phyloP scores from a whole-genome alignment of 805 yeast genomes.

The Yarrowia sp. region DNA sequence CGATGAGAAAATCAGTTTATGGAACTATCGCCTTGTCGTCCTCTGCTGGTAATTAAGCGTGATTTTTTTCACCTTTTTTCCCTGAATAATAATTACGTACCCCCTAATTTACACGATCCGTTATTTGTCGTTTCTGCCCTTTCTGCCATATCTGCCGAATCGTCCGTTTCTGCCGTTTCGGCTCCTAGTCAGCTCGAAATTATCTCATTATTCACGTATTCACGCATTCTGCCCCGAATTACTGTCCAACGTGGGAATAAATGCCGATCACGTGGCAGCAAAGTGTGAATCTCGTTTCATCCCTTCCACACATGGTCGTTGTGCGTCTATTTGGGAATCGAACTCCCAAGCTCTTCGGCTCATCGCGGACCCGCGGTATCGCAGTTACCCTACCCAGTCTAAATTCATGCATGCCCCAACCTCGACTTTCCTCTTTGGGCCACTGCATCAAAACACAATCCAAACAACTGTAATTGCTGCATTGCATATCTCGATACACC shows the following conservation, averaged over 20 bases:
- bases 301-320: neutral
- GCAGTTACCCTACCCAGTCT: slow-evolving; percentile 15
- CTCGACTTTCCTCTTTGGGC: slow-evolving; percentile 20
- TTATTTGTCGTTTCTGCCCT: too few relatives aligned
- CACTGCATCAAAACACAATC: slow-evolving; percentile 25
- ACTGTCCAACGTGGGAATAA: neutral
- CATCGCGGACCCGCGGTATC: slow-evolving; percentile 10
- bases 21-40: too few relatives aligned
- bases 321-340: neutral
- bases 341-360: slow-evolving; percentile 9
- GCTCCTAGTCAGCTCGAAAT: neutral
- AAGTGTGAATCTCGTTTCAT: neutral
- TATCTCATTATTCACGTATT: neutral
- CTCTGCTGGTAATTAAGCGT: too few relatives aligned
- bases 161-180: too few relatives aligned
- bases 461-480: slow-evolving; percentile 18
- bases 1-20: too few relatives aligned
- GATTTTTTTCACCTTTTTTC: too few relatives aligned
- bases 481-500: slow-evolving; percentile 12
- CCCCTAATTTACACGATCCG: too few relatives aligned
- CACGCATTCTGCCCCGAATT: neutral
- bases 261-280: slow-evolving; percentile 23
- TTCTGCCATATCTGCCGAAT: too few relatives aligned
- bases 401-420: slow-evolving; percentile 15
- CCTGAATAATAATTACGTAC: too few relatives aligned